These are phyloP conservation scores for Pseudohalonectria lignicola DNA, from an alignment of 2,329 filamentous ascomycete species.

Conservation along the genomic window DNA sequence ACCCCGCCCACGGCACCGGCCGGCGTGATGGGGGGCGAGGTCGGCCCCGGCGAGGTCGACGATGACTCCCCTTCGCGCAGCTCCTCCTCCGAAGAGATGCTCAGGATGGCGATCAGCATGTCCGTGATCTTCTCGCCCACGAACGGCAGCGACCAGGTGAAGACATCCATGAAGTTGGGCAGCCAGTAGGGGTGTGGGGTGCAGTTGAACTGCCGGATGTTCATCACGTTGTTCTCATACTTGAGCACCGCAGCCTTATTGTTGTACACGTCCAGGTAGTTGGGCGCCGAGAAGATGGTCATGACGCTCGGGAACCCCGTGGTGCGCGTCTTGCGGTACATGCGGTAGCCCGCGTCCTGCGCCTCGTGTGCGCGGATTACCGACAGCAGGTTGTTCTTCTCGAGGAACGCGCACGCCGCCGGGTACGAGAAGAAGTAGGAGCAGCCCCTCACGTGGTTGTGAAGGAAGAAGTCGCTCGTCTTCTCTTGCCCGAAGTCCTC, in stretches of 20 bases:
- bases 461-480: constrained; percentile 91
- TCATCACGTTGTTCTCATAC: constrained; percentile 99
- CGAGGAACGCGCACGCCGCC: constrained; percentile 90
- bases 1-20: constrained; percentile 10
- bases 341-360: constrained; percentile 95
- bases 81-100: constrained; percentile 98
- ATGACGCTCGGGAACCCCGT: constrained; percentile 98
- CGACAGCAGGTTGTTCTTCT: constrained; percentile 97
- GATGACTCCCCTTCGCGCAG: constrained; percentile 78
- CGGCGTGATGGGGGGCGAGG: constrained; percentile 55
- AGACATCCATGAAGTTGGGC: constrained; percentile 99
- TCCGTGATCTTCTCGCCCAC: constrained; percentile 99
- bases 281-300: constrained; percentile 98
- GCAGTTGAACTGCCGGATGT: constrained; percentile 99
- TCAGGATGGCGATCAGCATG: constrained; percentile 97
- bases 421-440: constrained; percentile 99
- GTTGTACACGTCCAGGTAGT: constrained; percentile 99
- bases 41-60: constrained; percentile 56
- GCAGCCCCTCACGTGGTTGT: constrained; percentile 96
- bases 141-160: constrained; percentile 99
- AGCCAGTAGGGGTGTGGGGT: constrained; percentile 99
- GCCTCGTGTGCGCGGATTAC: constrained; percentile 97
- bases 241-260: constrained; percentile 98
- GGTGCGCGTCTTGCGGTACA: constrained; percentile 97
- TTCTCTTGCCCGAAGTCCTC: constrained; percentile 99